Conservation (phyloP, 495 filamentous ascomycete species). For the Pseudoneurospora amorphoporcata region DNA sequence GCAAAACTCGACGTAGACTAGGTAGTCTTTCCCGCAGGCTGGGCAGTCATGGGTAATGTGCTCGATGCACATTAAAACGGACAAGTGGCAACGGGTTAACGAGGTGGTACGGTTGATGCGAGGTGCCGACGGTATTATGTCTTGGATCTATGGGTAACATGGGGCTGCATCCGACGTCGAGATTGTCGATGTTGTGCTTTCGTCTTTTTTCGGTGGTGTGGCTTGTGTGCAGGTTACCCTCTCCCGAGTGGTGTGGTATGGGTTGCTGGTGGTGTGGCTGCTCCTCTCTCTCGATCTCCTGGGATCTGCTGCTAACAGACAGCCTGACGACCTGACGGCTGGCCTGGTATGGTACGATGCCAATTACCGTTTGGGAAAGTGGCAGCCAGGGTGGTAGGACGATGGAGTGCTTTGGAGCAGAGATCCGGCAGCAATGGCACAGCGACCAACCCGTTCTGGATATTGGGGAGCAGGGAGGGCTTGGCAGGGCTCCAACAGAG, state of each 20-base stretch:
- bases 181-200: not conserved
- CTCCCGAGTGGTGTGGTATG: not conserved
- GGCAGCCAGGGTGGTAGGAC: not conserved
- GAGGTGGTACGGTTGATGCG: constrained; percentile 1
- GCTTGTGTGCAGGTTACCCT: not conserved
- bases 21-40: constrained; percentile 42
- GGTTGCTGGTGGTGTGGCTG: not conserved
- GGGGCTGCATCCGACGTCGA: not conserved
- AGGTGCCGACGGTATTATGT: constrained; percentile 8
- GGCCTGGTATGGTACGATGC: not conserved
- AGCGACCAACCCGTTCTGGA: not conserved
- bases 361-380: not conserved
- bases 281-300: not conserved
- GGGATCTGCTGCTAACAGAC: not conserved
- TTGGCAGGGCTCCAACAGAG: not conserved
- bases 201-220: not conserved
- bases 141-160: not conserved
- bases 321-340: not conserved
- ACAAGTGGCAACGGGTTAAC: not conserved
- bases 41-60: constrained; percentile 36
- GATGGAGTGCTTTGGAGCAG: not conserved
- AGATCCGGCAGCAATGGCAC: not conserved
- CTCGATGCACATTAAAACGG: constrained; percentile 41
- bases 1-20: constrained; percentile 42
- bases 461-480: not conserved